phyloP scores from a whole-genome alignment of 371 early-diverging fungal genomes.

The Mucor mucedo region DNA sequence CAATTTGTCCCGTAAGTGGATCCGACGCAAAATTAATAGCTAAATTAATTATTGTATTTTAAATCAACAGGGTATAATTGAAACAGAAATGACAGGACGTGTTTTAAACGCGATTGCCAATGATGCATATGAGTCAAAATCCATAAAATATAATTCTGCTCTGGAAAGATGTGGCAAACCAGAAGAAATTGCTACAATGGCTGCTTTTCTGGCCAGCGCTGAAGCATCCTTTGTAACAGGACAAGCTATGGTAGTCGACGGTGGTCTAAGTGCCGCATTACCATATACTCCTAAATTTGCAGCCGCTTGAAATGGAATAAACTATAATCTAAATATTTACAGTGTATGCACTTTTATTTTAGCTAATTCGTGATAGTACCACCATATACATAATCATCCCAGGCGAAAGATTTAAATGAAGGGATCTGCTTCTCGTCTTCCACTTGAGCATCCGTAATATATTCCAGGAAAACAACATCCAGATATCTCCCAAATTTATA shows the following conservation, averaged over 20 bases:
- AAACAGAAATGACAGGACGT: not conserved
- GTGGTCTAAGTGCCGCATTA: constrained; percentile 48
- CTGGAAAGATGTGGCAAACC: constrained; percentile 44
- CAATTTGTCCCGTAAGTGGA: no score
- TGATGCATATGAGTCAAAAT: constrained; percentile 11
- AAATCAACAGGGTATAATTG: no score
- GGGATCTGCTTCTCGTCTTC: constrained; percentile 22
- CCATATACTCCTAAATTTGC: constrained; percentile 33
- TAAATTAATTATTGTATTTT: no score
- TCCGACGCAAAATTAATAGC: no score
- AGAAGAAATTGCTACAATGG: constrained; percentile 34
- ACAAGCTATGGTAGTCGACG: constrained; percentile 54
- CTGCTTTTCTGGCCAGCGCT: constrained; percentile 52
- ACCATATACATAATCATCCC: constrained; percentile 35
- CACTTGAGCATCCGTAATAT: constrained; percentile 28
- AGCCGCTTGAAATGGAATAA: not conserved
- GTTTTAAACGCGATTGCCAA: not conserved
- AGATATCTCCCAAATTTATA: constrained; percentile 53
- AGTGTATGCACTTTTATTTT: not conserved
- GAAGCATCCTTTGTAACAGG: constrained; percentile 59
- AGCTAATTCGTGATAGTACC: not conserved
- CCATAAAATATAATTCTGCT: constrained; percentile 55
- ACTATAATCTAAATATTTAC: not conserved
- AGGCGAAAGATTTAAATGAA: constrained; percentile 37
- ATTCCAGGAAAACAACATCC: constrained; percentile 48